Percentiles rank a stretch among this genome's conserved stretches.
These are phyloP conservation scores for Lithocarpus polystachyus DNA, from an alignment of 306 rosid species.

Conservation along the genomic window DNA sequence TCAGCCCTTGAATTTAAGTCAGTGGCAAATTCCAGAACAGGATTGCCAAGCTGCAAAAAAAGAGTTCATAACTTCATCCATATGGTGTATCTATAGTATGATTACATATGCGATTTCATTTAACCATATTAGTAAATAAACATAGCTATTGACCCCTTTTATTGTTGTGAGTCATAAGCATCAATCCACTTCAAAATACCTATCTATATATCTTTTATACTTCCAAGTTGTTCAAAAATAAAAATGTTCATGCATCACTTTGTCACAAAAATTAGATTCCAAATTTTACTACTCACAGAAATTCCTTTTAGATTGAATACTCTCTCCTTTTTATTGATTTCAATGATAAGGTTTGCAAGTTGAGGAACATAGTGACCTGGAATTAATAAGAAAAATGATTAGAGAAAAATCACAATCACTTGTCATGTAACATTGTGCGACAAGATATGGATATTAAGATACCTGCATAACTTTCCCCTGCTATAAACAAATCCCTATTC, in stretches of 20 bases:
- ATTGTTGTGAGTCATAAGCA: too few relatives aligned
- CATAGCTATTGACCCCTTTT: too few relatives aligned
- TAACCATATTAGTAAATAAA: too few relatives aligned
- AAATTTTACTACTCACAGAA: conserved; percentile 47
- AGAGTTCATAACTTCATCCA: not conserved
- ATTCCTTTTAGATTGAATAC: conserved; percentile 64
- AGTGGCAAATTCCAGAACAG: conserved; percentile 51
- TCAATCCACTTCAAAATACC: too few relatives aligned
- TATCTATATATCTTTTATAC: too few relatives aligned
- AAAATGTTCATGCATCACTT: too few relatives aligned
- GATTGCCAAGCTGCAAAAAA: conserved; percentile 50
- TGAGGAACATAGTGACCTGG: conserved; percentile 85
- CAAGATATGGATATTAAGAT: conserved; percentile 10
- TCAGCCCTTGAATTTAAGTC: conserved; percentile 61
- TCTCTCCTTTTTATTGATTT: conserved; percentile 49
- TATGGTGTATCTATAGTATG: too few relatives aligned
- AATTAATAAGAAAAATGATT: conserved; percentile 2
- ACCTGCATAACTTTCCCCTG: conserved; percentile 86
- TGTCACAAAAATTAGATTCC: conserved; percentile 5
- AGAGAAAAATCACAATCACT: conserved; percentile 8
- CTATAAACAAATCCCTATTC: conserved; percentile 52
- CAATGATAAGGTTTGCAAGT: conserved; percentile 62
- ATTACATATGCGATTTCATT: too few relatives aligned
- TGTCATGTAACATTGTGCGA: conserved; percentile 1
- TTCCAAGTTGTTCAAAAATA: too few relatives aligned